Conservation (phyloP, 2,329 filamentous ascomycete species). For the Paracamarosporium sp. region DNA sequence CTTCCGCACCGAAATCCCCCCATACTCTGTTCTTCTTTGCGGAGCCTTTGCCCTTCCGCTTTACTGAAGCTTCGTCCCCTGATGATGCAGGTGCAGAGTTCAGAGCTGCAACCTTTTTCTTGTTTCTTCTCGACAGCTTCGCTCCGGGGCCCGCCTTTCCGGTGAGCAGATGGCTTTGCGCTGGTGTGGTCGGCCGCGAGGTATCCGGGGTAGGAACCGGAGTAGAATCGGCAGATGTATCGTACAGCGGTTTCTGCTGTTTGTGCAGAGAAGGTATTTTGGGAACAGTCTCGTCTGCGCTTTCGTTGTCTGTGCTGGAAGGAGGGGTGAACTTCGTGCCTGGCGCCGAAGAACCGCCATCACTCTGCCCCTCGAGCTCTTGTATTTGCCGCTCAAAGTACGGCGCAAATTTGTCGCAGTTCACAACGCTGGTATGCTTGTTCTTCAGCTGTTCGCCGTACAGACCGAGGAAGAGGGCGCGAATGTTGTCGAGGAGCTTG, state of each 20-base stretch:
- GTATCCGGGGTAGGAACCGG: constrained; percentile 74
- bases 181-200: constrained; percentile 81
- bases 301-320: constrained; percentile 57
- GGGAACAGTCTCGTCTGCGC: constrained; percentile 59
- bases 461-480: constrained; percentile 86
- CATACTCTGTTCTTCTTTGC: constrained; percentile 89
- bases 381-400: constrained; percentile 94
- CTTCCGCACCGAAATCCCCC: constrained; percentile 90
- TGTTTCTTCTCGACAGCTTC: constrained; percentile 81
- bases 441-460: constrained; percentile 89
- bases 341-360: constrained; percentile 33
- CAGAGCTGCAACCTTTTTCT: constrained; percentile 66
- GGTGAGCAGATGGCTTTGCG: constrained; percentile 70
- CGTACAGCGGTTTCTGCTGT: constrained; percentile 40
- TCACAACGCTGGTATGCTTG: constrained; percentile 76
- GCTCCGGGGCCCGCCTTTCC: constrained; percentile 76
- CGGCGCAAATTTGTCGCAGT: constrained; percentile 79
- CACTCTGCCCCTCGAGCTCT: constrained; percentile 72
- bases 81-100: constrained; percentile 73
- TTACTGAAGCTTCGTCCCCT: constrained; percentile 75
- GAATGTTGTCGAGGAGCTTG: constrained; percentile 93
- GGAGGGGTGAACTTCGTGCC: constrained; percentile 60
- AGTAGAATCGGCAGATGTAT: constrained; percentile 70
- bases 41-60: constrained; percentile 65
- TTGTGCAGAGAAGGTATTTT: constrained; percentile 60